Conservation (phyloP, 306 rosid genomes). For the Chamaecrista fasciculata region DNA sequence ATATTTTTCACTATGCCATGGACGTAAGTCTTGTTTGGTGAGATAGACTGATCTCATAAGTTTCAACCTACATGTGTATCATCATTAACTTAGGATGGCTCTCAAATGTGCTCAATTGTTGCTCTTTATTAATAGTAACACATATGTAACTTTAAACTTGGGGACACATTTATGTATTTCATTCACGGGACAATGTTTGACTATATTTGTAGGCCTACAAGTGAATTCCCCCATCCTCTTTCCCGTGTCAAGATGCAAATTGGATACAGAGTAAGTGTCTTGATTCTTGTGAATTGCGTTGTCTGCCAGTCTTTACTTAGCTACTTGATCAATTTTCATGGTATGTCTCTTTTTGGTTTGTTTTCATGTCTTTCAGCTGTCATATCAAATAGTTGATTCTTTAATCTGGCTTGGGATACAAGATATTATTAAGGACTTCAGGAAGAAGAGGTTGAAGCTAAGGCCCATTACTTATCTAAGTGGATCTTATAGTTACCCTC, state of each 20-base stretch:
- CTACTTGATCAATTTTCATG: conserved; percentile 14
- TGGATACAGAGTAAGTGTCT: conserved; percentile 70
- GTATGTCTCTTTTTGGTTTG: conserved; percentile 23
- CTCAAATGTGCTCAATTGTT: not conserved
- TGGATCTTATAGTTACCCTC: conserved; percentile 57
- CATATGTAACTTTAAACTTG: not conserved
- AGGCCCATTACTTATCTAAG: conserved; percentile 74
- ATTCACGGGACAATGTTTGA: conserved; percentile 14
- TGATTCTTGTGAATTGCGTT: no score
- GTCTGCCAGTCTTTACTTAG: conserved; percentile 15
- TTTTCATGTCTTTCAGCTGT: conserved; percentile 62
- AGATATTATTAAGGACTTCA: conserved; percentile 77
- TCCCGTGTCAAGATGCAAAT: conserved; percentile 73
- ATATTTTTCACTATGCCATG: conserved; percentile 96
- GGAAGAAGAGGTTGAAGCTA: conserved; percentile 79
- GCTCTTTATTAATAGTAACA: not conserved
- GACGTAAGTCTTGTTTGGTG: conserved; percentile 80
- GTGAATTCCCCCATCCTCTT: conserved; percentile 92
- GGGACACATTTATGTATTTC: conserved; percentile 11
- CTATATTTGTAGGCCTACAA: conserved; percentile 71
- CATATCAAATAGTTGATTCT: conserved; percentile 86
- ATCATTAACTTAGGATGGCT: conserved; percentile 17
- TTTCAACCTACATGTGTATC: conserved; percentile 15
- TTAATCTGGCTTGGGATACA: conserved; percentile 94
- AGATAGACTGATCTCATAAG: conserved; percentile 26